Evolutionary conservation across 345 rosid species (phyloP).

Genomic region (Hibiscus trionum): DNA sequence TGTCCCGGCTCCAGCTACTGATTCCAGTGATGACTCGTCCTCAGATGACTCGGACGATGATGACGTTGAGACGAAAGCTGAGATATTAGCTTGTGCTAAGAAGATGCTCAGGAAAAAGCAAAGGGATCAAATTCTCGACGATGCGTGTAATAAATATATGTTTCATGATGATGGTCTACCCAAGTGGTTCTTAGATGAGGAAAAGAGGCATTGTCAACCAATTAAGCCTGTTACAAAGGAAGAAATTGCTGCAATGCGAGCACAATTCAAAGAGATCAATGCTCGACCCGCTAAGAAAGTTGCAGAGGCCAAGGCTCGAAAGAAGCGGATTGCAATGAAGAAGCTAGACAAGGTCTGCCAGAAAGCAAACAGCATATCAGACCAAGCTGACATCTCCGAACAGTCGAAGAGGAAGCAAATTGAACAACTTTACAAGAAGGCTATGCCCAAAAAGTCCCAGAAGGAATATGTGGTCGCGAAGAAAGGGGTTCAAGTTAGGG

Average conservation of each 20-base stretch:
- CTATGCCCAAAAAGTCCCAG: conserved; percentile 53
- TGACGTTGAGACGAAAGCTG: conserved; percentile 58
- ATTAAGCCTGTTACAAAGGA: conserved; percentile 78
- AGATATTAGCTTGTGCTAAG: conserved; percentile 84
- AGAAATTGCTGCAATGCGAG: conserved; percentile 77
- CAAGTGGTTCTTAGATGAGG: conserved; percentile 85
- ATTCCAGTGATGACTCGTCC: conserved; percentile 72
- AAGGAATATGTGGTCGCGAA: conserved; percentile 83
- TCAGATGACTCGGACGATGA: conserved; percentile 66
- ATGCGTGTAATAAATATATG: conserved; percentile 77
- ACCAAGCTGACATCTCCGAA: conserved; percentile 66
- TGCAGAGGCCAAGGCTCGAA: conserved; percentile 84
- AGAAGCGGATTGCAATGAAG: conserved; percentile 63
- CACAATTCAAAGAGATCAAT: conserved; percentile 82
- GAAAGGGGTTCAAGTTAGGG: conserved; percentile 79
- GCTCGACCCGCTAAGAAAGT: conserved; percentile 97
- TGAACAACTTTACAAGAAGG: conserved; percentile 80
- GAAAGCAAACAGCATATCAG: conserved; percentile 80
- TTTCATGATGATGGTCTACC: conserved; percentile 67
- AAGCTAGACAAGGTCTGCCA: conserved; percentile 81
- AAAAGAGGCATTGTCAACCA: conserved; percentile 62
- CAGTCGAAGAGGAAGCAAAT: conserved; percentile 77
- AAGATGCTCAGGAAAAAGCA: conserved; percentile 88
- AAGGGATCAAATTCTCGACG: conserved; percentile 75
- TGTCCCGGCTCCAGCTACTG: conserved; percentile 69